phyloP scores from a whole-genome alignment of 23 red algal genomes.

The Rhodosorus marinus region DNA sequence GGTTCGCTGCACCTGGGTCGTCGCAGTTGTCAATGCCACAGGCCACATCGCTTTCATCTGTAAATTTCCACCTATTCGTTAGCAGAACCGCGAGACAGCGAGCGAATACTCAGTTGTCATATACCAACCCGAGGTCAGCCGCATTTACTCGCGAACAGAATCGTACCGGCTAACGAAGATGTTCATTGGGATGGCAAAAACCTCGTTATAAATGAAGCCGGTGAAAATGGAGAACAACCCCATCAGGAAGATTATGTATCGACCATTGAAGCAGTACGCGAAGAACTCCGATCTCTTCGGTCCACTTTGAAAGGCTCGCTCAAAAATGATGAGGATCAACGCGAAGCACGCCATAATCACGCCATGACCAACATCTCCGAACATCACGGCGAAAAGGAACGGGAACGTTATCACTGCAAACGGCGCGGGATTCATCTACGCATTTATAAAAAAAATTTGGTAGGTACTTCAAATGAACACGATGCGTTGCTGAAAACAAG shows the following conservation, averaged over 20 bases:
- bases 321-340: slow-evolving; percentile 39
- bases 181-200: slow-evolving; percentile 77
- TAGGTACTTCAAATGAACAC: too few species aligned
- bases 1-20: slow-evolving; percentile 36
- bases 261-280: slow-evolving; percentile 49
- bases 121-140: too few species aligned
- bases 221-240: slow-evolving; percentile 98
- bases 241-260: slow-evolving; percentile 93
- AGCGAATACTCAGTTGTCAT: too few species aligned
- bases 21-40: slow-evolving; percentile 91
- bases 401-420: slow-evolving; percentile 85
- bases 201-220: slow-evolving; percentile 95
- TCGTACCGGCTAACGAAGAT: too few species aligned
- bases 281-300: slow-evolving; percentile 61
- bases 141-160: too few species aligned
- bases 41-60: slow-evolving; percentile 35
- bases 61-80: slow-evolving; percentile 70
- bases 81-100: too few species aligned
- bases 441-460: too few species aligned
- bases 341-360: slow-evolving; percentile 81
- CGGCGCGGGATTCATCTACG: slow-evolving; percentile 92
- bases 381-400: slow-evolving; percentile 98
- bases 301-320: slow-evolving; percentile 25
- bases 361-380: slow-evolving; percentile 98
- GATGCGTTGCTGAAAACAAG: too few species aligned